Evolutionary conservation across 805 yeast species (phyloP), one percentile per base, ranked within the genome.

Genomic region (Lachancea sp.): DNA sequence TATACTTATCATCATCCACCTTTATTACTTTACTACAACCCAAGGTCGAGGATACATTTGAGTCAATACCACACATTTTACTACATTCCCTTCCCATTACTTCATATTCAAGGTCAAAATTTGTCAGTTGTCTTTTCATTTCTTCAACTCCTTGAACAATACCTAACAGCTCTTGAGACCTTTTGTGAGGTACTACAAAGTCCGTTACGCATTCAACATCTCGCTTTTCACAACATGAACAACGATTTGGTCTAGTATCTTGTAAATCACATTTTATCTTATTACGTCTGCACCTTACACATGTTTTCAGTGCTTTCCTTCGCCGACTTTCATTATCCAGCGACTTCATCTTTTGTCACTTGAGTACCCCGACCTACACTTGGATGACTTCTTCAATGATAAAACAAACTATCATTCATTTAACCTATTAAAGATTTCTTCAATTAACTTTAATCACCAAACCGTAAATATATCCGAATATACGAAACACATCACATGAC

Each of bases 251-350:
- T 25, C 66, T 58, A 12, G 75, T 71, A 18, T 54, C 52, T 11
- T 60, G 47, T 9, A 80, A 80, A 52, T 80, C 80, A 58, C 87
- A 80, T 51, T 72, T 77, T 13, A 80, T 78, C 55, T 80, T 80
- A 49, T 78, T 81, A 51, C 74, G 74, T 25, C 86, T 67, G 56
- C 87, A 80, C 23, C 82, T 64, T 4, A 72, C 67, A 54, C 87
- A 80, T 8, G 83, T 73, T 49, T 78, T 77, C 32, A 77, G 51
- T 8, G 68, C 65, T 42, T 68, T 21, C 29, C 29, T 21, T 26
- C 8, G 25, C 8, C 25, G 25, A 23, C 25, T 8, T 23, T 23
- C 25, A 23, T n/a, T n/a, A n/a, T n/a, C n/a, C n/a, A n/a, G n/a
- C n/a, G n/a, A n/a, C n/a, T n/a, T n/a, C n/a, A n/a, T n/a, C n/a